These are phyloP conservation scores for Solanum sejunctum DNA, from an alignment of 257 asterid species.

Conservation along the genomic window DNA sequence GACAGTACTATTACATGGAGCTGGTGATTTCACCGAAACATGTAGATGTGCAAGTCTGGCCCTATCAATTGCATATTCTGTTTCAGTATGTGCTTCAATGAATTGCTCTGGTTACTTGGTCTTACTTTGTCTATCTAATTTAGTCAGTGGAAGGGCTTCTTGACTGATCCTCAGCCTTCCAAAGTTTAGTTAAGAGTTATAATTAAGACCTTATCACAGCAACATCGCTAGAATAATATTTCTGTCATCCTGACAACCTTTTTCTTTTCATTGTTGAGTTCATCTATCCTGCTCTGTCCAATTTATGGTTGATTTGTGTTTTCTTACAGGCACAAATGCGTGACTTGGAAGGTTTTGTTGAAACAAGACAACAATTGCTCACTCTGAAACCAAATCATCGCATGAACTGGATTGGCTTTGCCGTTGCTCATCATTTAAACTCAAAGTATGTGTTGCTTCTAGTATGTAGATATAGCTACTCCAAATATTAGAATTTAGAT, in stretches of 20 bases:
- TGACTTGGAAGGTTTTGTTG: conserved; percentile 95
- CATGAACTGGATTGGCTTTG: conserved; percentile 99
- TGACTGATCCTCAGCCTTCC: not conserved
- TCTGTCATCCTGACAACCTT: not conserved
- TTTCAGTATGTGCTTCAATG: not conserved
- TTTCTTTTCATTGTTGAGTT: not conserved
- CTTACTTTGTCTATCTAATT: not conserved
- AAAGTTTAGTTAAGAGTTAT: not conserved
- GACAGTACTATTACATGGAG: not conserved
- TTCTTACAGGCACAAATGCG: conserved; percentile 91
- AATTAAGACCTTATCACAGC: not conserved
- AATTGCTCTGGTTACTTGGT: not conserved
- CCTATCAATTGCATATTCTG: not conserved
- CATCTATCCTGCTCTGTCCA: not conserved
- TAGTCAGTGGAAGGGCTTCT: not conserved
- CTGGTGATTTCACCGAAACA: not conserved
- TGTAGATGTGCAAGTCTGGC: not conserved
- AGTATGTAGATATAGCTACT: not conserved
- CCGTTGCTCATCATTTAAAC: conserved; percentile 90
- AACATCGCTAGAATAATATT: not conserved
- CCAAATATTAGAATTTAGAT: not conserved
- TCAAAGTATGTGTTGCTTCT: conserved; percentile 32
- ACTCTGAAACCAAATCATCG: conserved; percentile 95
- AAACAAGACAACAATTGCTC: conserved; percentile 92
- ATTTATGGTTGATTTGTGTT: not conserved